phyloP scores from a whole-genome alignment of 2,329 filamentous ascomycete species.

The Penicillium polonicum region DNA sequence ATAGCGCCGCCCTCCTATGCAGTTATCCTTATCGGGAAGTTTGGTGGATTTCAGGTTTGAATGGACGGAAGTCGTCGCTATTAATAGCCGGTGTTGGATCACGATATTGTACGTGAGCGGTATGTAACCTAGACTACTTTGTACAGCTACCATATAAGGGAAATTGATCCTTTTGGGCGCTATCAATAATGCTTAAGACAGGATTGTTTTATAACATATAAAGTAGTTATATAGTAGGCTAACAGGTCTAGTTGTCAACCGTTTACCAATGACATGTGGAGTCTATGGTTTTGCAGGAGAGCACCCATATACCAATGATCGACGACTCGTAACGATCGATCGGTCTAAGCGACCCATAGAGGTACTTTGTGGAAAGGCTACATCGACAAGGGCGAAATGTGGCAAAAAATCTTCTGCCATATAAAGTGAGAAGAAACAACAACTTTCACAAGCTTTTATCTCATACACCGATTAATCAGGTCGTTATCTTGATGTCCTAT shows the following conservation, averaged over 20 bases:
- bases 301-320: neutral
- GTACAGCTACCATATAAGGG: no score
- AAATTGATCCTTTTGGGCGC: no score
- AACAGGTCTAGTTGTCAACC: neutral
- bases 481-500: neutral
- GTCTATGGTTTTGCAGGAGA: neutral
- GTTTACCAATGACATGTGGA: neutral
- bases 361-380: neutral
- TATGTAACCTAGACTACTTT: no score
- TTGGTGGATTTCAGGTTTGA: neutral
- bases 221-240: no score
- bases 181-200: neutral
- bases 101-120: neutral
- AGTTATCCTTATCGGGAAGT: neutral
- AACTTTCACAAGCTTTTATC: neutral
- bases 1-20: no score
- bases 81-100: neutral
- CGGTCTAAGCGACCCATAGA: neutral
- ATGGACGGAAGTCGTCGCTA: neutral
- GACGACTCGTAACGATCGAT: neutral
- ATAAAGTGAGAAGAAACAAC: no score
- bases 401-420: neutral
- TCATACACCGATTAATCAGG: neutral
- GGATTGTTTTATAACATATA: neutral
- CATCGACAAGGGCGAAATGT: neutral